Evolutionary conservation across 805 yeast species (phyloP), one percentile per base, ranked within the genome.

Genomic region (Myxozyma neglecta): DNA sequence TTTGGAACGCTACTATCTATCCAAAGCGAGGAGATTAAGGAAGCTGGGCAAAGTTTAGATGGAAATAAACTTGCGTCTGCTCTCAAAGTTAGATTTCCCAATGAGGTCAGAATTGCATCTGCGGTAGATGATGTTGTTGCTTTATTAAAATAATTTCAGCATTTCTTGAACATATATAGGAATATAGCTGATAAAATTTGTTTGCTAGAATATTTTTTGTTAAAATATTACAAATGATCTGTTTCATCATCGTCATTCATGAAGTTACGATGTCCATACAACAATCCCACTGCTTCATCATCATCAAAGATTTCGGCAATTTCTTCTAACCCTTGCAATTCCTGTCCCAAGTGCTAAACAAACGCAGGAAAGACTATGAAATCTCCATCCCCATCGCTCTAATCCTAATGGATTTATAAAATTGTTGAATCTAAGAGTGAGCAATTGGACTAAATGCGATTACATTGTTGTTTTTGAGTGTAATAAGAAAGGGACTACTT

Each of bases 1-100:
- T 80, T 78, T 60, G 96, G 94, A 2, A 88, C 89, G 51, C 65
- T 85, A 42, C 69, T 80, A 18, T 63, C 68, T 7, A 20, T 61
- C 6, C 47, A 44, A 13, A 53, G 48, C 35, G 46, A 37, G 18
- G 63, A 51, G n/a, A 35, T 62, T 13, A 46, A 40, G 42, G 60
- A 47, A 34, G 63, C 61, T 8, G 65, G 63, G n/a, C 44, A 43
- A 51, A 61, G 66, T 44, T 35, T 56, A 13, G 63, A 63, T 13
- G 67, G 59, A 14, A 34, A 32, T 10, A 62, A 53, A 14, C 29
- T 47, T 6, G 60, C 53, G 18, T 42, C 57, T 10, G 56, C 43
- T 3, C 29, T 46, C 29, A 60, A 53, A 49, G 36, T 44, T 14
- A 47, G 55, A 37, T 51, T 60, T 13, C 47, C 53, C 7, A 42